Conservation (phyloP, 2,329 filamentous ascomycete species). For the Bertia moriformis region DNA sequence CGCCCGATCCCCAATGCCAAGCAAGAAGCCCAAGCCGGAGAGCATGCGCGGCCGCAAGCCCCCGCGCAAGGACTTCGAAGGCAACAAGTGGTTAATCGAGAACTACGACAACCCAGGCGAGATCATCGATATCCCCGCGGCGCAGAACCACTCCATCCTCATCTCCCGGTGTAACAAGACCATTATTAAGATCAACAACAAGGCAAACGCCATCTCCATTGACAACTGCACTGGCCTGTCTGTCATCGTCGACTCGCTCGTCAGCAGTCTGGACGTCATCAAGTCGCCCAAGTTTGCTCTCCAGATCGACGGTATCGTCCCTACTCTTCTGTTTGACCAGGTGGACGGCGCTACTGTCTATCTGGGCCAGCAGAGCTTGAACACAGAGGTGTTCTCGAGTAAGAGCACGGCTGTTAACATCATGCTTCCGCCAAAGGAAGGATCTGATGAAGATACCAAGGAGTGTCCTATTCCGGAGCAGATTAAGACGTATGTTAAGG, state of each 20-base stretch:
- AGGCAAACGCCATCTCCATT: constrained; percentile 90
- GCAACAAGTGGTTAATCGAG: constrained; percentile 92
- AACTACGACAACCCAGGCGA: constrained; percentile 69
- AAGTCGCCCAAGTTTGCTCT: constrained; percentile 88
- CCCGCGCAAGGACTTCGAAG: constrained; percentile 62
- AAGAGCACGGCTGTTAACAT: constrained; percentile 81
- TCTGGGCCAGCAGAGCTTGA: constrained; percentile 63
- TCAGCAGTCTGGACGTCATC: constrained; percentile 86
- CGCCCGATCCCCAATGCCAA: constrained; percentile 74
- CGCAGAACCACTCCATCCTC: constrained; percentile 74
- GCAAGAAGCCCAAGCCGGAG: constrained; percentile 75
- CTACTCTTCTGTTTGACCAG: constrained; percentile 82
- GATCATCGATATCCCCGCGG: constrained; percentile 68
- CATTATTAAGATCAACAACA: constrained; percentile 77
- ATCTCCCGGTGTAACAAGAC: constrained; percentile 86
- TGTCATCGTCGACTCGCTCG: constrained; percentile 74
- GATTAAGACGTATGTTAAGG: constrained; percentile 58
- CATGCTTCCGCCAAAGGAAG: constrained; percentile 48
- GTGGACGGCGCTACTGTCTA: constrained; percentile 83
- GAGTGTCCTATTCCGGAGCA: constrained; percentile 83
- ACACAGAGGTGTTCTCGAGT: constrained; percentile 74
- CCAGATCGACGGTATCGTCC: constrained; percentile 75
- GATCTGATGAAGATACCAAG: constrained; percentile 65
- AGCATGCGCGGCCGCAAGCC: constrained; percentile 75
- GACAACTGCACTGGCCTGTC: constrained; percentile 79